Base-by-base conservation (phyloP, 768 basidiomycete genomes). In the Mycena amicta region DNA sequence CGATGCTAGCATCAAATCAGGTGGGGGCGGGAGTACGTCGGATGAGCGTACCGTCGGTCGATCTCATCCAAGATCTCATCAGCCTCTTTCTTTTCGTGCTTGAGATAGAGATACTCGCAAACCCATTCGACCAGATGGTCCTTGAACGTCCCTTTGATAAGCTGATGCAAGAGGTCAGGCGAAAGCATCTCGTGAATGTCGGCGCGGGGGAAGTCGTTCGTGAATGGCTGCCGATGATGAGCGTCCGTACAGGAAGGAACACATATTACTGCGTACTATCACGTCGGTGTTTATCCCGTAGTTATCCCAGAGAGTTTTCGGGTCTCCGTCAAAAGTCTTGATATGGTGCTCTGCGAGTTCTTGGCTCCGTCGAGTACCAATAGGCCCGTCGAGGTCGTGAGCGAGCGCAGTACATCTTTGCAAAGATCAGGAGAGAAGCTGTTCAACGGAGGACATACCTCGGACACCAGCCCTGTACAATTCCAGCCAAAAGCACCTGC, bases 71-170 rank as follows among this genome's bases (percentile, higher is more conserved):
- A 50, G 5, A 77, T 74, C 3, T 29, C 52, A 31, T 68, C 59
- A 0, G 65, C 70, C 3, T 53, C 29, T 4, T 43, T 46, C 20
- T 59, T 50, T 0, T 62, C 23, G 37, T 72, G 54, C 2, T 13
- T 46, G 0, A 47, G 3, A 15, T 61, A 30, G 5, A 75, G 59
- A 43, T 73, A 73, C 5, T 70, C 55, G 0, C 56, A 55, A 0
- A 74, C 67, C 74, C 72, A 74, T 3, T 46, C 37, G 1, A 73
- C 71, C 2, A 74, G 64, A 33, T 73, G 73, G 30, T 74, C 73
- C 62, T 74, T 74, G 61, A 74, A 75, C 4, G 56, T 50, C 2
- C 60, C 60, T 15, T 62, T 62, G 18, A 28, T 71, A 11, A 71
- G 13, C 52, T 74, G 70, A 55, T 75, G 72, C 0, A 73, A 61